phyloP scores from a whole-genome alignment of 2,329 filamentous ascomycete species.

The Pseudovirgaria hyperparasitica region DNA sequence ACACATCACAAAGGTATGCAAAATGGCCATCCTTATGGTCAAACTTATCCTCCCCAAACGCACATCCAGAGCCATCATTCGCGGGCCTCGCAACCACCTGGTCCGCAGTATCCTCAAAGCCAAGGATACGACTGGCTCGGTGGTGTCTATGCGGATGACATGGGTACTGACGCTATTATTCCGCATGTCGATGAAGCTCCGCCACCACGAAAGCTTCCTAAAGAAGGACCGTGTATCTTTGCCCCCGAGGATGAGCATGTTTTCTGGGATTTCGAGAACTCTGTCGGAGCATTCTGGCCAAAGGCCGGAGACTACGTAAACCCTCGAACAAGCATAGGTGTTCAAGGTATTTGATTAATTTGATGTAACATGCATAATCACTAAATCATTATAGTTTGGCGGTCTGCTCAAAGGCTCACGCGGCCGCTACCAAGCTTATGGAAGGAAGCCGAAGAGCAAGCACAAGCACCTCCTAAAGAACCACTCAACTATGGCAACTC shows the following conservation, averaged over 20 bases:
- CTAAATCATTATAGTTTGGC: constrained; percentile 18
- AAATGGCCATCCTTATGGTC: constrained; percentile 11
- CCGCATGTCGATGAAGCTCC: too few species aligned
- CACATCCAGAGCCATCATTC: constrained; percentile 9
- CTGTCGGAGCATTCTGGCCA: constrained; percentile 31
- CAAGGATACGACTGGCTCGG: constrained; percentile 10
- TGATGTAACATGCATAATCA: constrained; percentile 5
- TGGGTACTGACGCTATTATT: too few species aligned
- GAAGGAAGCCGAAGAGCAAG: constrained; percentile 30
- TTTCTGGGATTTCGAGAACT: constrained; percentile 29
- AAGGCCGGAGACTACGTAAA: constrained; percentile 32
- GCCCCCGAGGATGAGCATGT: constrained; percentile 14
- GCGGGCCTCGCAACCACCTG: constrained; percentile 6
- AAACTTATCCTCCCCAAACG: constrained; percentile 9
- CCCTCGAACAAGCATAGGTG: constrained; percentile 30
- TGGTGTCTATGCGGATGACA: too few species aligned
- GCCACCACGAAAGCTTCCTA: constrained; percentile 7
- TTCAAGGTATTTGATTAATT: constrained; percentile 17
- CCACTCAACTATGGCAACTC: constrained; percentile 29
- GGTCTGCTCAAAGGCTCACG: constrained; percentile 29
- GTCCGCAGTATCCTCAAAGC: constrained; percentile 12
- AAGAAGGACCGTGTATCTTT: constrained; percentile 4
- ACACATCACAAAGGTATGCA: constrained; percentile 11
- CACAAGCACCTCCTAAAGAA: constrained; percentile 23
- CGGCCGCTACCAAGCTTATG: constrained; percentile 30